phyloP scores from a whole-genome alignment of 129 eudicot species.

The Kitagawia praeruptora region DNA sequence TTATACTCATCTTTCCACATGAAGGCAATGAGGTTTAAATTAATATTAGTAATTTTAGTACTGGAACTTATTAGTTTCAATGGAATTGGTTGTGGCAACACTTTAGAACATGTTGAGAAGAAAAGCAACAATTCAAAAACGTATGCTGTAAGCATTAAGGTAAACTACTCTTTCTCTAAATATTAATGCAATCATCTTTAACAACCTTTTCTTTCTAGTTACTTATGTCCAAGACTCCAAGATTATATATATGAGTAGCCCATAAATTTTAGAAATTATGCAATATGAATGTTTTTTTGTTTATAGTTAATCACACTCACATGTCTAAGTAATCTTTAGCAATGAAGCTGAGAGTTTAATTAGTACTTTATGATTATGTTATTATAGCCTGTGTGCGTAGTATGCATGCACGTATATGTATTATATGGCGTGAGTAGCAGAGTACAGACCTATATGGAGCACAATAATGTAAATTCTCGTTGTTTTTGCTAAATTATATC shows the following conservation, averaged over 20 bases:
- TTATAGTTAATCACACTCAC: too few relatives aligned
- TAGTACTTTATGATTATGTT: too few relatives aligned
- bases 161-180: neutral
- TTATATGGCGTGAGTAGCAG: neutral
- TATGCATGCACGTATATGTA: neutral
- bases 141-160: neutral
- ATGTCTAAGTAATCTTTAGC: too few relatives aligned
- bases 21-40: neutral
- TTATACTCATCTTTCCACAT: neutral
- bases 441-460: neutral
- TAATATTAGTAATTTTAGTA: neutral
- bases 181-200: neutral
- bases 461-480: neutral
- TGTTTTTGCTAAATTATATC: too few relatives aligned
- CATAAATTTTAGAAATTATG: too few relatives aligned
- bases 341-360: too few relatives aligned
- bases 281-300: too few relatives aligned
- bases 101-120: neutral
- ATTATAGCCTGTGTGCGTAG: too few relatives aligned
- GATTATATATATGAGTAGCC: too few relatives aligned
- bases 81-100: neutral
- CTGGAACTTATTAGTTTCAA: neutral
- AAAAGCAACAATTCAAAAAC: neutral
- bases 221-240: too few relatives aligned
- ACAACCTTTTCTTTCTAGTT: too few relatives aligned